Conservation (phyloP, 2,329 filamentous ascomycete species). For the Penicillium sp. region DNA sequence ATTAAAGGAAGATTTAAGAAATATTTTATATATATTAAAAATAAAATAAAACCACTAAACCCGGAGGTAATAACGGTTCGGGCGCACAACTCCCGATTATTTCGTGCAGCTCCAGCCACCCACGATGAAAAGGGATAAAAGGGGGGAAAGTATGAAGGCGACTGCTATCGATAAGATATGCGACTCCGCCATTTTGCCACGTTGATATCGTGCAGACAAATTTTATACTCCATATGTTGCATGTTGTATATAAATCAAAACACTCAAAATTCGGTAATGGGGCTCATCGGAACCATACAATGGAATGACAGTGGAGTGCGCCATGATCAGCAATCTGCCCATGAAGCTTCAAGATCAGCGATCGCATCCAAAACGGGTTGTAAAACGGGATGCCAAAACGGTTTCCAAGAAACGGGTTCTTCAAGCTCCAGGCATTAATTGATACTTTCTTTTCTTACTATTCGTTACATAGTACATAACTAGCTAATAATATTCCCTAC, state of each 20-base stretch:
- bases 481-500: neutral
- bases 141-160: neutral
- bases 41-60: neutral
- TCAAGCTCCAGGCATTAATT: neutral
- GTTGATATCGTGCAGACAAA: neutral
- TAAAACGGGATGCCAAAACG: neutral
- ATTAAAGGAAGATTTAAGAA: neutral
- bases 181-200: constrained; percentile 22
- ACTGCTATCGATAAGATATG: neutral
- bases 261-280: neutral
- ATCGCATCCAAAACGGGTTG: constrained; percentile 6
- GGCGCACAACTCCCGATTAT: constrained; percentile 7
- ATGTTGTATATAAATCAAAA: too few species aligned
- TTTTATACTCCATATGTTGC: too few species aligned
- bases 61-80: constrained; percentile 12
- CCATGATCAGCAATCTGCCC: constrained; percentile 18
- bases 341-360: constrained; percentile 18
- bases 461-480: neutral
- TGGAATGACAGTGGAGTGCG: constrained; percentile 19
- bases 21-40: neutral
- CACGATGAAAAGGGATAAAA: constrained; percentile 9
- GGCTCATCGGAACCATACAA: neutral
- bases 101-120: constrained; percentile 17
- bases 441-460: neutral
- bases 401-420: neutral